phyloP scores from a whole-genome alignment of 2,329 filamentous ascomycete species.

The Epicoccum sorghinum region DNA sequence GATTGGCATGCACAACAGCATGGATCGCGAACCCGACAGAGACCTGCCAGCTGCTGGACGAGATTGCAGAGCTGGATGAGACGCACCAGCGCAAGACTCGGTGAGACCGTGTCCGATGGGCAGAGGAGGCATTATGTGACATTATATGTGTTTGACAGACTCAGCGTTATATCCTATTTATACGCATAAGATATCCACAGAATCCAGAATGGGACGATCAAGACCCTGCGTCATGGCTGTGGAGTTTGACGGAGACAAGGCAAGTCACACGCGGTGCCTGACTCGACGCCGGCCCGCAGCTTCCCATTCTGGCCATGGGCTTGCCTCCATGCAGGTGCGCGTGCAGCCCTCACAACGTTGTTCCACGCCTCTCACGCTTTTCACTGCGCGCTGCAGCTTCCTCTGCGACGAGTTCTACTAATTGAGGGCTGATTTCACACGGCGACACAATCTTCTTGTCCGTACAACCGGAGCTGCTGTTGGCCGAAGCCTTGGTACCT shows the following conservation, averaged over 20 bases:
- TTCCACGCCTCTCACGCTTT: conserved; percentile 4
- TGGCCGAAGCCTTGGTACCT: conserved; percentile 7
- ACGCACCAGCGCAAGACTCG: conserved; percentile 48
- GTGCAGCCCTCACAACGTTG: conserved; percentile 11
- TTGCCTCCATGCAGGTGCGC: background rate
- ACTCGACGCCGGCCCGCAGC: conserved; percentile 22
- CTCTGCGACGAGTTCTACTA: background rate
- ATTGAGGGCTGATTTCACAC: conserved; percentile 1
- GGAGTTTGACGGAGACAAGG: conserved; percentile 15
- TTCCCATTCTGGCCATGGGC: conserved; percentile 16
- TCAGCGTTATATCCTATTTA: conserved; percentile 14
- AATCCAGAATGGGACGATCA: conserved; percentile 1
- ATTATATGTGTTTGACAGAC: conserved; percentile 9
- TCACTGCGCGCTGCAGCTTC: conserved; percentile 1
- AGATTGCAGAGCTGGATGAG: conserved; percentile 63
- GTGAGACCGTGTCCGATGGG: conserved; percentile 12
- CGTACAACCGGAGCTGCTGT: conserved; percentile 3
- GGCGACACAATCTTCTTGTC: conserved; percentile 3
- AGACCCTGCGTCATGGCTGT: conserved; percentile 14
- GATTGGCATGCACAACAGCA: conserved; percentile 89
- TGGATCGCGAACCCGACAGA: conserved; percentile 95
- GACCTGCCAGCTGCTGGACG: conserved; percentile 87
- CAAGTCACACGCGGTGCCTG: conserved; percentile 13
- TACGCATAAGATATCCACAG: conserved; percentile 10
- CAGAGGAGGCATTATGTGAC: background rate